Percentiles rank a stretch among this genome's conserved stretches.
Evolutionary conservation across 2,329 filamentous ascomycete species (phyloP).

Genomic region (Sphaerulina musiva): DNA sequence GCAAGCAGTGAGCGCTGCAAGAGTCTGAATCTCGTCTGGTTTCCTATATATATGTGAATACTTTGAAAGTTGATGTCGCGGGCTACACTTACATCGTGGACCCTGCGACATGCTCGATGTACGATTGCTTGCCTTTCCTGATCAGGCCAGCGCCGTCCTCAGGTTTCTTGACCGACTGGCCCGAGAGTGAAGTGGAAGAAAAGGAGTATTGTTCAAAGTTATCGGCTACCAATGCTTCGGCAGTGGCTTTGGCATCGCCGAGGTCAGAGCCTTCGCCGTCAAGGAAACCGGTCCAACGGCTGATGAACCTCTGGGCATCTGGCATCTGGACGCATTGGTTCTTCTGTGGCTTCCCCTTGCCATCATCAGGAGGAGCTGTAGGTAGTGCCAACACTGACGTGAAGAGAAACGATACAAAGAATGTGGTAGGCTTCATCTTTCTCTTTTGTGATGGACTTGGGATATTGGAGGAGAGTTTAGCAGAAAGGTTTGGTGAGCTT

Average conservation of each 20-base stretch:
- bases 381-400: background rate
- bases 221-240: constrained; percentile 7
- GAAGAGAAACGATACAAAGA: background rate
- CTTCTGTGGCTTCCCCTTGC: constrained; percentile 3
- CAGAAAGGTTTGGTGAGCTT: too few species aligned
- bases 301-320: constrained; percentile 4
- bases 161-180: background rate
- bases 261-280: constrained; percentile 3
- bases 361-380: background rate
- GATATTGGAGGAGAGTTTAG: too few species aligned
- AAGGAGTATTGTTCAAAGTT: constrained; percentile 7
- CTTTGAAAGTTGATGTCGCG: background rate
- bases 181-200: background rate
- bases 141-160: background rate
- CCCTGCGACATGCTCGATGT: background rate
- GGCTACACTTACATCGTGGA: constrained; percentile 1
- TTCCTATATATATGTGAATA: background rate
- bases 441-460: background rate
- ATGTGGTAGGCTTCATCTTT: background rate
- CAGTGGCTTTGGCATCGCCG: constrained; percentile 8
- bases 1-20: constrained; percentile 8
- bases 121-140: constrained; percentile 5
- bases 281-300: constrained; percentile 5
- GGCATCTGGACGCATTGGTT: constrained; percentile 1
- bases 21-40: background rate